A percentile compares a stretch with the other conserved stretches of the same genome.
These are phyloP conservation scores for Suillus subluteus DNA, from an alignment of 768 basidiomycete species.

Conservation along the genomic window DNA sequence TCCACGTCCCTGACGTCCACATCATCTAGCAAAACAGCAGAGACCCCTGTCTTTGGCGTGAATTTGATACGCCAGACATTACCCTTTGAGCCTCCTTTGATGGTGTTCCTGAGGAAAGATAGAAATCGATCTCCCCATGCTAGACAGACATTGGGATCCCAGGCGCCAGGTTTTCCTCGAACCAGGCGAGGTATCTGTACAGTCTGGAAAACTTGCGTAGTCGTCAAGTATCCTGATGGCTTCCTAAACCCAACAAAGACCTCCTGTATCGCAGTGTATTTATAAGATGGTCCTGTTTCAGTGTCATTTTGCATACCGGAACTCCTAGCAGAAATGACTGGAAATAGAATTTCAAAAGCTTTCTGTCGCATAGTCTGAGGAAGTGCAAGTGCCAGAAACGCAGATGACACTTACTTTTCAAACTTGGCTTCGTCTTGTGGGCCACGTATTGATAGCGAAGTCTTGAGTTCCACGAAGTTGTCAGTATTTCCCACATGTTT, in stretches of 20 bases:
- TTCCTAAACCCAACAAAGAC: slow-evolving; percentile 89
- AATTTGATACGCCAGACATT: slow-evolving; percentile 77
- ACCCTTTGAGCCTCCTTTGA: slow-evolving; percentile 27
- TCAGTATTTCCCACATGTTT: slow-evolving; percentile 63
- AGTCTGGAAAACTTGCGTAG: slow-evolving; percentile 75
- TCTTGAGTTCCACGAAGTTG: slow-evolving; percentile 86
- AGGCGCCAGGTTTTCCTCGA: slow-evolving; percentile 71
- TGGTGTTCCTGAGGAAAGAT: slow-evolving; percentile 48
- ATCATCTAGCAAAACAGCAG: slow-evolving; percentile 49
- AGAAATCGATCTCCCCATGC: slow-evolving; percentile 74
- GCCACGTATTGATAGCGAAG: slow-evolving; percentile 72
- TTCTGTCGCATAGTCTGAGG: slow-evolving; percentile 48
- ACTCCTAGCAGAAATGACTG: slow-evolving; percentile 92
- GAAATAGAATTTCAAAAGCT: slow-evolving; percentile 90
- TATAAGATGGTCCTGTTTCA: slow-evolving; percentile 6
- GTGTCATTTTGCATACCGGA: slow-evolving; percentile 54
- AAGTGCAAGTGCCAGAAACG: not conserved
- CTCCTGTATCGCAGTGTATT: slow-evolving; percentile 49
- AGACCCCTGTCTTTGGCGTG: slow-evolving; percentile 59
- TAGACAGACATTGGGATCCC: slow-evolving; percentile 78
- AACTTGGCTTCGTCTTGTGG: slow-evolving; percentile 70
- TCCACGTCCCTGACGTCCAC: slow-evolving; percentile 58
- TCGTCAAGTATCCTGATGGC: slow-evolving; percentile 66
- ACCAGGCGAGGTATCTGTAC: slow-evolving; percentile 78
- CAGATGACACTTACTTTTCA: slow-evolving; percentile 62